Percentiles rank a stretch among this genome's conserved stretches.
Conservation (phyloP, 345 rosid genomes). For the Trapa bicornis region DNA sequence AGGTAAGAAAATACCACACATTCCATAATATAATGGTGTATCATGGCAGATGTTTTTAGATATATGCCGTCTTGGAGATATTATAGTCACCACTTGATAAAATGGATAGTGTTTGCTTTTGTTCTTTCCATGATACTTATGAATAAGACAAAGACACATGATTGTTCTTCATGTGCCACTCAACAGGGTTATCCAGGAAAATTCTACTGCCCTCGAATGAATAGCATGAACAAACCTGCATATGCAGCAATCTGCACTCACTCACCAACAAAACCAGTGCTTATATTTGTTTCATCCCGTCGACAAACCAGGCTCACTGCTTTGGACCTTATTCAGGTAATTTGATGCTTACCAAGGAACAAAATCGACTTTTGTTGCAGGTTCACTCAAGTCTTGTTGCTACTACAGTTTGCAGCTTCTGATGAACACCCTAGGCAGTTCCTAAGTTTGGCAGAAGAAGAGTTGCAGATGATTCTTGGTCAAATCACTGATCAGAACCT, state of each 20-base stretch:
- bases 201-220: slow-evolving; percentile 89
- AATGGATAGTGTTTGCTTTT: background rate
- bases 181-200: slow-evolving; percentile 96
- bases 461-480: slow-evolving; percentile 84
- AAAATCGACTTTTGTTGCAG: slow-evolving; percentile 3
- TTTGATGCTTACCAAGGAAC: slow-evolving; percentile 10
- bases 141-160: background rate
- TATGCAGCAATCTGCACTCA: slow-evolving; percentile 98
- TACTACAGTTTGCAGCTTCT: slow-evolving; percentile 73
- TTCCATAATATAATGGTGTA: background rate
- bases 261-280: slow-evolving; percentile 92
- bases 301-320: slow-evolving; percentile 99
- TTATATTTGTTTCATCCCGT: slow-evolving; percentile 94
- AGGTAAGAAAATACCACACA: slow-evolving; percentile 40
- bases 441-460: slow-evolving; percentile 73
- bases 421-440: slow-evolving; percentile 92
- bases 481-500: slow-evolving; percentile 91
- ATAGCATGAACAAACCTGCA: slow-evolving; percentile 96
- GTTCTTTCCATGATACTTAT: background rate
- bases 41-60: background rate
- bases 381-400: slow-evolving; percentile 4
- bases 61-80: background rate
- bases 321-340: slow-evolving; percentile 88
- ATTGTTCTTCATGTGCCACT: background rate
- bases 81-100: background rate